phyloP scores from a whole-genome alignment of 2,329 filamentous ascomycete genomes.

The Chaetothyriales sp. region DNA sequence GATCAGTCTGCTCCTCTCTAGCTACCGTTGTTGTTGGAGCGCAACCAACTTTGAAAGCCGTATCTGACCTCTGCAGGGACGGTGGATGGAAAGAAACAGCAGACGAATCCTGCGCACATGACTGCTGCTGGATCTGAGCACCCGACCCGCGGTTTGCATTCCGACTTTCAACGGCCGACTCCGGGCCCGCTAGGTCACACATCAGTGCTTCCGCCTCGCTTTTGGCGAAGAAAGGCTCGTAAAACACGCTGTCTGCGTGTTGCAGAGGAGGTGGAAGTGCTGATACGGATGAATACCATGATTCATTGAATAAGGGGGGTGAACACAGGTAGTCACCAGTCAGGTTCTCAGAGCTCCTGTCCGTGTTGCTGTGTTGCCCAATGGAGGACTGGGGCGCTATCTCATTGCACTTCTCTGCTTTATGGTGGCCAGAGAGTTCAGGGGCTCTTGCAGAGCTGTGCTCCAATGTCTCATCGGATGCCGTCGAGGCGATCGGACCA shows the following conservation, averaged over 20 bases:
- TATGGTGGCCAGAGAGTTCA: background rate
- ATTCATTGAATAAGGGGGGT: background rate
- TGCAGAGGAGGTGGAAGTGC: slow-evolving; percentile 4
- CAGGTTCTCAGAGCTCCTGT: background rate
- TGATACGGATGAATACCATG: background rate
- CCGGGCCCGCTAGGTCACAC: background rate
- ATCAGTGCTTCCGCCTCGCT: background rate
- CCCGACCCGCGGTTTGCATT: background rate
- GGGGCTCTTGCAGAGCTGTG: slow-evolving; percentile 6
- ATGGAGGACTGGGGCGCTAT: background rate
- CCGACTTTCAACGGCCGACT: background rate
- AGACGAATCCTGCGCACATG: background rate
- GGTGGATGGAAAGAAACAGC: background rate
- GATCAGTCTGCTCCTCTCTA: background rate
- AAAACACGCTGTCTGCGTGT: slow-evolving; percentile 11
- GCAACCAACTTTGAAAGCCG: background rate
- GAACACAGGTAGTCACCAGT: slow-evolving; percentile 2
- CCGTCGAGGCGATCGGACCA: slow-evolving; percentile 4
- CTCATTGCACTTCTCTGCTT: background rate
- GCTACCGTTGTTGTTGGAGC: background rate
- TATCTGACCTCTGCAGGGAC: background rate
- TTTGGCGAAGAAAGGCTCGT: slow-evolving; percentile 6
- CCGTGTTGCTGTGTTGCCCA: background rate
- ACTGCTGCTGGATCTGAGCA: background rate
- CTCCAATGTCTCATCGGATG: slow-evolving; percentile 13